Evolutionary conservation across 106 monocot genomes (phyloP), one percentile per base, ranked within the genome.

Genomic region (Phalaenopsis equestris): DNA sequence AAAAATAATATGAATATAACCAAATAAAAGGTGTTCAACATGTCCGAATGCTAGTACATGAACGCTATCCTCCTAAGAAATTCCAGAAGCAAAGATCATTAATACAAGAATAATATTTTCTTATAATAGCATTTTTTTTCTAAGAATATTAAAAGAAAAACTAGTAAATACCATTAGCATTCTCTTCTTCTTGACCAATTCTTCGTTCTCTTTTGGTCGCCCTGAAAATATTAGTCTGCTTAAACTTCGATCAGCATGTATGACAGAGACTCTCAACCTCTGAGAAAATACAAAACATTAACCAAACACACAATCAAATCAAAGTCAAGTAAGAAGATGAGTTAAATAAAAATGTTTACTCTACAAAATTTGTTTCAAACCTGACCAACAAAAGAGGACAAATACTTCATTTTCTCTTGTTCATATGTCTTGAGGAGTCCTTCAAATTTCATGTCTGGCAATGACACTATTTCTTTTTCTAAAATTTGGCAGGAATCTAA

Each of bases 371-470:
- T 23, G 48, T 42, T 76, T 83, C 80, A 79, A 78, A 94, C 98
- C 92, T 99, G 94, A 77, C 98, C 98, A 86, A 99, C 79, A 84
- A 99, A 94, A 75, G 98, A 99, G 41, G 94, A 93, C 24, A 99
- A 84, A 72, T 93, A 99, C 67, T 86, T 88, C 55, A 80, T 84
- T 79, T 99, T 99, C 81, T 94, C 98, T 83, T 79, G 77, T 46
- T 99, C 92, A 81, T 99, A 94, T 56, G 83, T 80, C 8, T 86
- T 72, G 41, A 94, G 82, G 79, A 94, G 89, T 80, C 88, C 85
- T 88, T 95, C 89, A 85, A 91, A 87, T 83, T 90, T 94, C 83
- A 84, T 72, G 61, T 78, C 84, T 45, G 88, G 41, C 76, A 73
- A 41, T 41, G 78, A 38, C 55, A 77, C 75, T 68, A 81, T 80